Evolutionary conservation across 2,329 filamentous ascomycete species (phyloP).

Genomic region (Lachnellula occidentalis): DNA sequence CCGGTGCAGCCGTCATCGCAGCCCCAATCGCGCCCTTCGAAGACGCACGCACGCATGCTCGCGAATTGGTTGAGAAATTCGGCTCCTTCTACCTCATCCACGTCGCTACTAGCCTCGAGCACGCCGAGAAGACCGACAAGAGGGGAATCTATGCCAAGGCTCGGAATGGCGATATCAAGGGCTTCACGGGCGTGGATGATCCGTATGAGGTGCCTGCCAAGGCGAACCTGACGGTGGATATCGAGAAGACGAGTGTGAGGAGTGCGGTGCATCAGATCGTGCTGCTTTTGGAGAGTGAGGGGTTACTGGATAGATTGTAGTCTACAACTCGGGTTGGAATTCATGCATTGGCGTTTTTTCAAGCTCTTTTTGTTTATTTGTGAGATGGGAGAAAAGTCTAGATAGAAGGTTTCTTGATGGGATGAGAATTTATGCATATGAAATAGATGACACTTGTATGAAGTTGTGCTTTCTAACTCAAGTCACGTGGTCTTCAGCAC

Average conservation of each 20-base stretch:
- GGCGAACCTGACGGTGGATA: conserved; percentile 78
- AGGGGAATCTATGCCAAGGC: conserved; percentile 83
- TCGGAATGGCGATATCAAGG: conserved; percentile 86
- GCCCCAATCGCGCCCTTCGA: conserved; percentile 95
- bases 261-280: conserved; percentile 97
- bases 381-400: too few relatives aligned
- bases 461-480: too few relatives aligned
- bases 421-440: too few relatives aligned
- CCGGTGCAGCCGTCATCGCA: conserved; percentile 91
- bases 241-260: conserved; percentile 80
- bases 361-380: too few relatives aligned
- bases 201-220: conserved; percentile 84
- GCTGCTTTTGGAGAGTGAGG: conserved; percentile 81
- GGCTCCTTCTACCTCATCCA: conserved; percentile 94
- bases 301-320: conserved; percentile 66
- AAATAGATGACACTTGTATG: too few relatives aligned
- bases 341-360: too few relatives aligned
- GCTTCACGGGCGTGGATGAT: conserved; percentile 97
- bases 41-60: conserved; percentile 66
- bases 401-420: too few relatives aligned
- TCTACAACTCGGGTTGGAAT: too few relatives aligned
- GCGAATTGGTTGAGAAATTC: conserved; percentile 79
- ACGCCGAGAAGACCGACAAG: conserved; percentile 93
- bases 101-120: conserved; percentile 86
- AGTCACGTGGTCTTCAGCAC: too few relatives aligned